A percentile compares a stretch with the other conserved stretches of the same genome.
phyloP scores from a whole-genome alignment of 73 alveolate species.

The Urostyla sp. region DNA sequence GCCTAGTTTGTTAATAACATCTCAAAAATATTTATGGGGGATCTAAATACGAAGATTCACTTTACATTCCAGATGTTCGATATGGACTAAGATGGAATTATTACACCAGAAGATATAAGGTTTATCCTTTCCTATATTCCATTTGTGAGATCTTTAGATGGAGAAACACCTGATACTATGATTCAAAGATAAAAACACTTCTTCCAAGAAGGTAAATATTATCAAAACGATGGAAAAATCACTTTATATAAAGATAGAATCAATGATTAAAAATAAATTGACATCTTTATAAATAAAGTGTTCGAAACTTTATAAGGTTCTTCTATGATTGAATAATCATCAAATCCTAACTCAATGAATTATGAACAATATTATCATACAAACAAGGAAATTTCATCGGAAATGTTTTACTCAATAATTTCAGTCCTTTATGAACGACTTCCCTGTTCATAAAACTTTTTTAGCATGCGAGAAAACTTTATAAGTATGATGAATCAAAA shows the following conservation, averaged over 20 bases:
- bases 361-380: neutral
- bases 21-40: too few species aligned
- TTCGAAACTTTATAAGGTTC: neutral
- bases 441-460: neutral
- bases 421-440: neutral
- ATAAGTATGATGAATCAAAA: neutral
- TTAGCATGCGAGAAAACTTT: neutral
- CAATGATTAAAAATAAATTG: neutral
- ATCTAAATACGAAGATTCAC: too few species aligned
- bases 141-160: neutral
- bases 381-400: neutral
- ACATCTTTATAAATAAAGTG: neutral
- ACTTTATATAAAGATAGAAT: neutral
- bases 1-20: too few species aligned
- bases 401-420: neutral
- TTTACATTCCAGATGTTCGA: conserved; percentile 2
- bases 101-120: conserved; percentile 19
- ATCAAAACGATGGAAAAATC: neutral
- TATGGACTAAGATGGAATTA: conserved; percentile 5
- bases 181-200: neutral
- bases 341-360: neutral
- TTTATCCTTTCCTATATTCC: conserved; percentile 17
- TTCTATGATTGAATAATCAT: neutral
- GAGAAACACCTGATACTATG: neutral
- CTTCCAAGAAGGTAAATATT: neutral